Evolutionary conservation across 108 stramenopile species (phyloP), one percentile per base, ranked within the genome.

Genomic region (Phaeodactylum tricornutum): DNA sequence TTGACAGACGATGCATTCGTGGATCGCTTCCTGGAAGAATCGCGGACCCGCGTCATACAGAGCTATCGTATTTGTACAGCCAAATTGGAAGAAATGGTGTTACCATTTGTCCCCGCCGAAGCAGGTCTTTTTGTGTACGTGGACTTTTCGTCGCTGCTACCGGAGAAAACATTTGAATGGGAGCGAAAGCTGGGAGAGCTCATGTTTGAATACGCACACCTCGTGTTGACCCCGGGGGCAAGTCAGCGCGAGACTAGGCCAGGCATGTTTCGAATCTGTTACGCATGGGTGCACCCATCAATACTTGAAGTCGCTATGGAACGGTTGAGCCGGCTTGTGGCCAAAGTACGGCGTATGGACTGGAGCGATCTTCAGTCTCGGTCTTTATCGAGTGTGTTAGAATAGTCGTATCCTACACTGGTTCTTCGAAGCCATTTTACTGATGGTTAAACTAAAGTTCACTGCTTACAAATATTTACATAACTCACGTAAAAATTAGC

Each of bases 191-290:
- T 94, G 37, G 52, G 62, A 19, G 59, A 74, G 14, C 45, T 83
- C 17, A 46, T 94, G 34, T 51, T 70, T 15, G 65, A 81, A 20
- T 61, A 82, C 30, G 84, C 75, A 26, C 69, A 77, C 16, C 52
- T 94, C 22, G 75, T 90, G 5, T 60, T 94, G 61, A 94, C 92
- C 14, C 88, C 92, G 14, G 92, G 92, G 24, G 66, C 70, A 23
- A 64, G 69, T 19, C 77, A 80, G 50, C 67, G 71, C 15, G 85
- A 85, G 54, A 42, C 45, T 20, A 69, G 65, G 44, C 85, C 87
- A 2, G 92, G 92, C 5, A 83, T 81, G 84, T 94, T 84, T 57
- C 75, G 92, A 22, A 72, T 94, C 33, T 94, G 92, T 57, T 89
- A 81, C 53, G 84, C 86, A 7, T 85, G 67, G 61, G 77, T 86